A percentile compares a stretch with the other conserved stretches of the same genome.
Conservation (phyloP, 306 rosid species). For the Crataegus laevigata region DNA sequence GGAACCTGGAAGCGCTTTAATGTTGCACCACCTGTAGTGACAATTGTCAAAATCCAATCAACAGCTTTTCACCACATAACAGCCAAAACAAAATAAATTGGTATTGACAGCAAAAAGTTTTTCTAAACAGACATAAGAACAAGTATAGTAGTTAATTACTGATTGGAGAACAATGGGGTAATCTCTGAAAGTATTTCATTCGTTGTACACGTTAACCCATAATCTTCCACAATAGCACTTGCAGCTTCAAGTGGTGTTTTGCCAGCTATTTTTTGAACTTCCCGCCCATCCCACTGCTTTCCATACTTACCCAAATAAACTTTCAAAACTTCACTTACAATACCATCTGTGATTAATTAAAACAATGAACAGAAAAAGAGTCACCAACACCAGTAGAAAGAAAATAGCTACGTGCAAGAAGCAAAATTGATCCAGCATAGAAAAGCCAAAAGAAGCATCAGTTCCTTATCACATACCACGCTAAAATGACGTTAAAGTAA, state of each 20-base stretch:
- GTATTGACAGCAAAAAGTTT: background rate
- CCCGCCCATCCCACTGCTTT: slow-evolving; percentile 93
- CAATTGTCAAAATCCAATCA: slow-evolving; percentile 17
- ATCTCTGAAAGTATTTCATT: slow-evolving; percentile 54
- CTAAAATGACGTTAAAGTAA: background rate
- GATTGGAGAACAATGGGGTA: slow-evolving; percentile 54
- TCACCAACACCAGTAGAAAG: slow-evolving; percentile 5
- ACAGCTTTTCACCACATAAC: slow-evolving; percentile 2
- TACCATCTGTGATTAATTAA: slow-evolving; percentile 46
- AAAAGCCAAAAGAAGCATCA: background rate
- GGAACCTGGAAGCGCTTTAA: slow-evolving; percentile 84
- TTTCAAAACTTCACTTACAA: slow-evolving; percentile 52
- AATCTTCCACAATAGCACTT: slow-evolving; percentile 57
- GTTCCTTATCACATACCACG: background rate
- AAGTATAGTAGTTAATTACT: slow-evolving; percentile 36
- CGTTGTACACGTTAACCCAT: slow-evolving; percentile 67
- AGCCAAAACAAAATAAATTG: background rate
- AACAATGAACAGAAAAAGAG: background rate
- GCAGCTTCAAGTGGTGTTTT: slow-evolving; percentile 73
- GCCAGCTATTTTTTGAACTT: slow-evolving; percentile 49
- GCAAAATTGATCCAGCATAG: background rate
- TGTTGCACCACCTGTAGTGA: slow-evolving; percentile 67
- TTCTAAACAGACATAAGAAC: background rate
- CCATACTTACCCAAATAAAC: slow-evolving; percentile 50
- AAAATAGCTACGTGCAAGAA: slow-evolving; percentile 2